Percentiles rank a stretch among this genome's conserved stretches.
Conservation (phyloP, 2,329 filamentous ascomycete species). For the Trematosphaeria pertusa region DNA sequence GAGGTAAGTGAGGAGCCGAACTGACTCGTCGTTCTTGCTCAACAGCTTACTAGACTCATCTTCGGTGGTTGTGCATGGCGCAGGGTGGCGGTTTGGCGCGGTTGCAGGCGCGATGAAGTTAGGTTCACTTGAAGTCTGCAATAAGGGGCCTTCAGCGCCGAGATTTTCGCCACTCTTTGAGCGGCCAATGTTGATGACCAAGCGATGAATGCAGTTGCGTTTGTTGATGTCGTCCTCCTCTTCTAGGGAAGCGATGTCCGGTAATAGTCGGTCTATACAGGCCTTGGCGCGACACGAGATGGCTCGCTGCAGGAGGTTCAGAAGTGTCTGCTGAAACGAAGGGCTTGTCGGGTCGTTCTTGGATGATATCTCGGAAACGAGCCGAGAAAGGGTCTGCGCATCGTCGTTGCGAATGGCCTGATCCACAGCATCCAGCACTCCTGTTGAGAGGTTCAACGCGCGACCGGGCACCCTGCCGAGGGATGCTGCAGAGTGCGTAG, state of each 20-base stretch:
- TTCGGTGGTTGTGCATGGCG: constrained; percentile 70
- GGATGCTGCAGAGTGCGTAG: constrained; percentile 72
- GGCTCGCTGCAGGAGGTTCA: constrained; percentile 79
- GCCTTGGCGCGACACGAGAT: constrained; percentile 73
- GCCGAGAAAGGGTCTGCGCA: constrained; percentile 59
- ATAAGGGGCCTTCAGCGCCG: constrained; percentile 58
- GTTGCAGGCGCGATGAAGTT: constrained; percentile 83
- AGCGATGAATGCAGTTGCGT: constrained; percentile 89
- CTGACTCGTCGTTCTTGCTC: constrained; percentile 74
- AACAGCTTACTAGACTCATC: constrained; percentile 66
- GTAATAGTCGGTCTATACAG: constrained; percentile 75
- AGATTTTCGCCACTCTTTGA: constrained; percentile 64
- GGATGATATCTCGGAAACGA: constrained; percentile 65
- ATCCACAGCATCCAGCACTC: constrained; percentile 74
- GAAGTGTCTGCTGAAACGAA: constrained; percentile 70
- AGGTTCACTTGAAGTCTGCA: constrained; percentile 60
- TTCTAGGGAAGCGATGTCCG: constrained; percentile 73
- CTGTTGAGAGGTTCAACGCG: constrained; percentile 73
- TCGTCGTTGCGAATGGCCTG: constrained; percentile 75
- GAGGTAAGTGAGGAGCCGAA: constrained; percentile 68
- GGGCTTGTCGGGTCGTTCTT: constrained; percentile 56
- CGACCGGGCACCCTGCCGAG: constrained; percentile 79
- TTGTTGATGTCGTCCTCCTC: constrained; percentile 93
- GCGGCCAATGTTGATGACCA: constrained; percentile 90
- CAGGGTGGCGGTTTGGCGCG: constrained; percentile 68